Conservation (phyloP, 306 rosid genomes). For the Heteromeles arbutifolia region DNA sequence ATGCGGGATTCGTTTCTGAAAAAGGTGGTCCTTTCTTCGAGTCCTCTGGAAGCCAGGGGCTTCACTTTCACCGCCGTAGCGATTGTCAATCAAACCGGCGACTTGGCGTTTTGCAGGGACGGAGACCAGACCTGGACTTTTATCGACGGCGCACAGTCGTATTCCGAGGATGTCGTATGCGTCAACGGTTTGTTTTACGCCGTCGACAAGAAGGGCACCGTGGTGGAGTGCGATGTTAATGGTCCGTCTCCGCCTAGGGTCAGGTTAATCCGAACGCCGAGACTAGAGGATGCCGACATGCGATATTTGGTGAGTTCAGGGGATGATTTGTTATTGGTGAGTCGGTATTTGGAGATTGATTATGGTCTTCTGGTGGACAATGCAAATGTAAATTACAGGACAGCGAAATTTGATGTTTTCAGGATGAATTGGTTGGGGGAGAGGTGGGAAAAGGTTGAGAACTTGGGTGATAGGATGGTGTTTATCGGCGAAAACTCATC, state of each 20-base stretch:
- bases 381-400: conserved; percentile 24
- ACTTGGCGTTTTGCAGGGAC: conserved; percentile 36
- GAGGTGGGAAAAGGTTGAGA: conserved; percentile 37
- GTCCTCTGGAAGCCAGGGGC: conserved; percentile 14
- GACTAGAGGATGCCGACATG: conserved; percentile 32
- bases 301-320: conserved; percentile 46
- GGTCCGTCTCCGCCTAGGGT: conserved; percentile 20
- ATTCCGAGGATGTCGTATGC: conserved; percentile 47
- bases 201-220: conserved; percentile 40
- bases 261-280: conserved; percentile 17
- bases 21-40: conserved; percentile 48
- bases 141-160: conserved; percentile 20
- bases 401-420: conserved; percentile 44
- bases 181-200: conserved; percentile 41
- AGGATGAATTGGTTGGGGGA: conserved; percentile 41
- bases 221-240: conserved; percentile 44
- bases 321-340: conserved; percentile 37
- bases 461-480: conserved; percentile 44
- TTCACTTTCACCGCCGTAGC: conserved; percentile 44
- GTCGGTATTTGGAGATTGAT: conserved; percentile 39
- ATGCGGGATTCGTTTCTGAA: conserved; percentile 53
- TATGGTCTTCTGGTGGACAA: neutral
- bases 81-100: conserved; percentile 32
- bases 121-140: conserved; percentile 45
- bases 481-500: conserved; percentile 62